phyloP scores from a whole-genome alignment of 1,284 basidiomycete species.

The Filobasidium uniguttulatum region DNA sequence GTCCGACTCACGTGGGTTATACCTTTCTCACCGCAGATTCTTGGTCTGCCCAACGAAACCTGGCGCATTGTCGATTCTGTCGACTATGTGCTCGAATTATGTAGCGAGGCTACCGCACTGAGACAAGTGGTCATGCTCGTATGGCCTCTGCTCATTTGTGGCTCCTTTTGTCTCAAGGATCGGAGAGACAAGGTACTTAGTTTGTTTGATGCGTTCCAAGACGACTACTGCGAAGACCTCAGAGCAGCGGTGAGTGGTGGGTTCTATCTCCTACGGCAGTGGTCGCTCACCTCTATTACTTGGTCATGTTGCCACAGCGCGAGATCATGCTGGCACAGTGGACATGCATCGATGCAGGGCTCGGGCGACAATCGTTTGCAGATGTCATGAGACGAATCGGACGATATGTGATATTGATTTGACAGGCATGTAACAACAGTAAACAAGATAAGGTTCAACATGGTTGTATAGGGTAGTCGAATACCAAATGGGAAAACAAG shows the following conservation, averaged over 20 bases:
- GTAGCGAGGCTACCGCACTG: conserved; percentile 16
- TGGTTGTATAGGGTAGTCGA: too few relatives aligned
- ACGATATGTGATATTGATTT: conserved; percentile 1
- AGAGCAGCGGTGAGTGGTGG: conserved; percentile 21
- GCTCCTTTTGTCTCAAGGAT: conserved; percentile 14
- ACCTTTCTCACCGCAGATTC: neutral
- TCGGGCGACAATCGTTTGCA: neutral
- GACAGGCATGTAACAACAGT: too few relatives aligned
- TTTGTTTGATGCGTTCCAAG: conserved; percentile 19
- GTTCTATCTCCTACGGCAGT: neutral
- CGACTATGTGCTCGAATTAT: conserved; percentile 22
- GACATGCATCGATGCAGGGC: neutral
- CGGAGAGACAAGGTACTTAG: conserved; percentile 14
- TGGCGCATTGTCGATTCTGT: conserved; percentile 12
- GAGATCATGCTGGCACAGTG: neutral
- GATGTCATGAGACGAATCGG: neutral
- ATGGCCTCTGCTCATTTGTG: conserved; percentile 26
- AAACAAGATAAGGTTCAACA: too few relatives aligned
- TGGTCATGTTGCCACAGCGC: neutral
- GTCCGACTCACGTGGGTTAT: neutral
- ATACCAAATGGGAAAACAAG: too few relatives aligned
- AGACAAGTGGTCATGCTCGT: conserved; percentile 23
- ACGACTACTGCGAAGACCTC: conserved; percentile 24
- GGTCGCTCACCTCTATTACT: neutral
- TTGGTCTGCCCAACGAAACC: conserved; percentile 1